phyloP scores from a whole-genome alignment of 2,329 filamentous ascomycete species.

The Alternaria sp. region DNA sequence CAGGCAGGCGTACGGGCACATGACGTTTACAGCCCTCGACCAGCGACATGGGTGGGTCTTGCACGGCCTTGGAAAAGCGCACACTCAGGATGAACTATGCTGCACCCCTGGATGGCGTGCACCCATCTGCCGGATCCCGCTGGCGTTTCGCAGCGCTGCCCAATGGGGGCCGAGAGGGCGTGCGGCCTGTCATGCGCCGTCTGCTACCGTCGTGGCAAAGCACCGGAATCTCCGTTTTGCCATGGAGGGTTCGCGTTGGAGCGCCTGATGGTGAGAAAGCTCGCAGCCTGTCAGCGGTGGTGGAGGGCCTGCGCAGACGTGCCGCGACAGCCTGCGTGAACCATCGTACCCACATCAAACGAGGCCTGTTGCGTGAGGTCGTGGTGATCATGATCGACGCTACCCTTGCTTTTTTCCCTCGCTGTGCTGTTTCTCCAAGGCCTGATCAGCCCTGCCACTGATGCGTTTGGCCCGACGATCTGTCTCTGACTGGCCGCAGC shows the following conservation, averaged over 20 bases:
- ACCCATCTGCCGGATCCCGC: conserved; percentile 27
- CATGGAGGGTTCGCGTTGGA: conserved; percentile 14
- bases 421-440: conserved; percentile 39
- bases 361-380: conserved; percentile 19
- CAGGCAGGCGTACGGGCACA: conserved; percentile 30
- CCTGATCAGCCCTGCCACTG: conserved; percentile 45
- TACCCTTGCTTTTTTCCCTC: conserved; percentile 35
- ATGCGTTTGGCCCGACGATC: conserved; percentile 19
- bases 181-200: conserved; percentile 8
- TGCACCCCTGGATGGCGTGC: conserved; percentile 27
- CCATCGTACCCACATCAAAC: conserved; percentile 23
- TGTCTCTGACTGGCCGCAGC: conserved; percentile 31
- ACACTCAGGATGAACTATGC: conserved; percentile 25
- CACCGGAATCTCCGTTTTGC: conserved; percentile 15
- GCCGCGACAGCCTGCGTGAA: neutral
- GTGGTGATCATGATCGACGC: conserved; percentile 37
- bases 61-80: conserved; percentile 30
- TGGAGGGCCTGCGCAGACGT: neutral
- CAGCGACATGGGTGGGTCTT: conserved; percentile 32
- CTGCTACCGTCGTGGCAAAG: conserved; percentile 36
- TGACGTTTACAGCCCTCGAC: conserved; percentile 42
- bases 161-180: conserved; percentile 19
- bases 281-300: conserved; percentile 1
- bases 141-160: conserved; percentile 23
- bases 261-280: conserved; percentile 13